Base-by-base conservation (phyloP, 1,284 basidiomycete genomes). In the Leccinum angustisporum region DNA sequence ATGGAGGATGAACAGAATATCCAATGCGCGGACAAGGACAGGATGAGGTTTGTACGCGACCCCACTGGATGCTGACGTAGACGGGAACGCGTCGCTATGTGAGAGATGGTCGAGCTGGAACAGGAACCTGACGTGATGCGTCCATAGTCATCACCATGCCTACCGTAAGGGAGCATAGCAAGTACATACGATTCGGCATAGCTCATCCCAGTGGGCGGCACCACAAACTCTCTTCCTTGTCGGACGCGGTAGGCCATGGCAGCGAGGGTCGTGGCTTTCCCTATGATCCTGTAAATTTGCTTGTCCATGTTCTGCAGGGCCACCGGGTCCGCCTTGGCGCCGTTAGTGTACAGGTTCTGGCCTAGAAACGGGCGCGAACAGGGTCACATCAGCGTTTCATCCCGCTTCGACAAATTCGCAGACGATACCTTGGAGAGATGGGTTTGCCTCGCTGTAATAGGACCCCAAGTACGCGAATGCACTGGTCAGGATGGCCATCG, bases 241-340 rank as follows among this genome's bases (percentile, higher is more conserved):
- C 93, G 88, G 38, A 94, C 84, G 54, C 93, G 91, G 72, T 94
- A 95, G 0, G 92, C 91, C 91, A 94, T 94, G 85, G 94, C 91
- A 65, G 92, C 93, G 27, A 95, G 79, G 0, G 92, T 94, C 1
- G 91, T 92, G 11, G 91, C 88, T 72, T 95, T 95, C 18, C 93
- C 93, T 60, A 95, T 89, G 4, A 95, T 76, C 61, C 94, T 81
- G 75, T 88, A 93, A 57, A 95, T 95, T 72, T 95, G 94, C 78
- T 92, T 92, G 75, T 95, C 94, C 88, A 95, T 91, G 52, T 85
- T 81, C 33, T 82, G 86, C 4, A 95, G 81, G 3, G 90, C 89
- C 0, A 71, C 80, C 7, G 74, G 75, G 65, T 87, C 77, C 3
- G 80, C 80, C 60, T 80, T 79, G 68, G 90, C 83, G 14, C 86